Evolutionary conservation across 2,329 filamentous ascomycete species (phyloP).

Genomic region (Monosporascus sp.): DNA sequence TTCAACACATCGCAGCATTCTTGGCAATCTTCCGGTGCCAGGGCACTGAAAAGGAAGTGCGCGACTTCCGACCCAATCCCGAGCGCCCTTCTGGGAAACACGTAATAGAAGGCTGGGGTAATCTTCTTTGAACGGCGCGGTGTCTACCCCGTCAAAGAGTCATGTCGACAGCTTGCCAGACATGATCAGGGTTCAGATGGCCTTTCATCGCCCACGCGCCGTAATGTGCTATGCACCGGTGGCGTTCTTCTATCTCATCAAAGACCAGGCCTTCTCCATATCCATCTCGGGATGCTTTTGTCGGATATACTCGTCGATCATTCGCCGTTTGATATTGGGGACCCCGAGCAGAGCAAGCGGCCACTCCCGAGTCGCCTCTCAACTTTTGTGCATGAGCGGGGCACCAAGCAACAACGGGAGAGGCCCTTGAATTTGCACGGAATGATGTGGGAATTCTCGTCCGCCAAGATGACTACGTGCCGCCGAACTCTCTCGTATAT

Average conservation of each 20-base stretch:
- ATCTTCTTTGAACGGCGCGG: background rate
- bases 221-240: conserved; percentile 6
- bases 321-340: conserved; percentile 1
- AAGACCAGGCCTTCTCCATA: conserved; percentile 3
- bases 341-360: conserved; percentile 1
- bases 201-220: conserved; percentile 4
- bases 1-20: conserved; percentile 2
- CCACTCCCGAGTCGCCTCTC: conserved; percentile 1
- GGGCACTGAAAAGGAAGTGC: background rate
- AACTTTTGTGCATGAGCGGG: background rate
- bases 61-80: conserved; percentile 5
- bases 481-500: background rate
- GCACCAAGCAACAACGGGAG: background rate
- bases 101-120: background rate
- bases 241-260: conserved; percentile 3
- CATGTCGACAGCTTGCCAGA: background rate
- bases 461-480: background rate
- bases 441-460: conserved; percentile 1
- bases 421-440: conserved; percentile 2
- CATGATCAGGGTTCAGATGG: background rate
- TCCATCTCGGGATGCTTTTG: conserved; percentile 4
- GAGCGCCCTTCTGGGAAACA: background rate
- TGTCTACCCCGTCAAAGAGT: background rate
- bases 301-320: conserved; percentile 5
- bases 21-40: conserved; percentile 3